phyloP scores from a whole-genome alignment of 2,329 filamentous ascomycete species.

The Aureobasidium namibiae region DNA sequence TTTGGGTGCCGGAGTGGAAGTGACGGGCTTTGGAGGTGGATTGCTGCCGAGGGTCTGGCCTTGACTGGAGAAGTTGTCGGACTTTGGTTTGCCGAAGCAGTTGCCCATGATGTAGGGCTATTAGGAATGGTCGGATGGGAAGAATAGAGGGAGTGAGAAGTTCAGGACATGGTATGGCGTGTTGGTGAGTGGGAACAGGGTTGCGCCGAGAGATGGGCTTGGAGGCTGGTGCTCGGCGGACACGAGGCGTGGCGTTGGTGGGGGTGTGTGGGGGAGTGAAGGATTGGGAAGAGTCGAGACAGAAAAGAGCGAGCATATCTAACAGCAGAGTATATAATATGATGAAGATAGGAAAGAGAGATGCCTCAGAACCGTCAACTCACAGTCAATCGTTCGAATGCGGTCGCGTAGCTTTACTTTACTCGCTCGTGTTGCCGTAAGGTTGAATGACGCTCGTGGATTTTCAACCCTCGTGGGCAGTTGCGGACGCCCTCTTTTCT shows the following conservation, averaged over 20 bases:
- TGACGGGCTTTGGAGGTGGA: slow-evolving; percentile 40
- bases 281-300: too few relatives aligned
- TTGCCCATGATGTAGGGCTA: slow-evolving; percentile 60
- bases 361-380: background rate
- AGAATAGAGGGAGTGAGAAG: background rate
- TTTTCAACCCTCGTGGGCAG: background rate
- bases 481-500: background rate
- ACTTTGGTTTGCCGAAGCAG: slow-evolving; percentile 64
- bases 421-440: too few relatives aligned
- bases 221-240: background rate
- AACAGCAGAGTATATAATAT: too few relatives aligned
- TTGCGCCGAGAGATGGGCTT: background rate
- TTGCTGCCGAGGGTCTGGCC: slow-evolving; percentile 59
- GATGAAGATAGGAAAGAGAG: background rate
- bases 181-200: too few relatives aligned
- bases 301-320: too few relatives aligned
- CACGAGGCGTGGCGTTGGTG: background rate
- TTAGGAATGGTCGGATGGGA: background rate
- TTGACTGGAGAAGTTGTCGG: slow-evolving; percentile 61
- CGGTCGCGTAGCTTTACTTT: background rate
- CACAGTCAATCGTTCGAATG: background rate
- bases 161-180: background rate
- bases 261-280: background rate
- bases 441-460: background rate
- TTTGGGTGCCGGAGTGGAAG: slow-evolving; percentile 13